Conservation (phyloP, 2,329 filamentous ascomycete genomes). For the Neoascochyta sp. region DNA sequence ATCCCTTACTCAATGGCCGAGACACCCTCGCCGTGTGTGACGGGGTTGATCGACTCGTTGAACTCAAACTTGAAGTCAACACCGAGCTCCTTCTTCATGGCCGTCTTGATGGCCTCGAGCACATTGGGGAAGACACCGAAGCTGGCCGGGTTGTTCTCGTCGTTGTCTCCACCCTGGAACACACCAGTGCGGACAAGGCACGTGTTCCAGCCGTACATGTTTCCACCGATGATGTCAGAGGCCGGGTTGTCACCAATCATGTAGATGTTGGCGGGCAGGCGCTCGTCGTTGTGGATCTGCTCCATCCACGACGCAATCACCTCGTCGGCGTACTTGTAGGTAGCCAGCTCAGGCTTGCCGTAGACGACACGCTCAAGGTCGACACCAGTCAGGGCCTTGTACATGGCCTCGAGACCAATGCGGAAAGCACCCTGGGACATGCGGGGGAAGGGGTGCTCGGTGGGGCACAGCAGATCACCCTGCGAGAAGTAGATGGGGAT, state of each 20-base stretch:
- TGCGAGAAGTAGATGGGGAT: constrained; percentile 74
- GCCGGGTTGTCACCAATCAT: constrained; percentile 75
- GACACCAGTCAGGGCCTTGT: constrained; percentile 64
- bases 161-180: constrained; percentile 72
- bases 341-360: constrained; percentile 70
- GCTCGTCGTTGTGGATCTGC: constrained; percentile 68
- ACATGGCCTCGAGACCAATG: constrained; percentile 70
- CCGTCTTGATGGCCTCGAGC: constrained; percentile 65
- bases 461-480: constrained; percentile 61
- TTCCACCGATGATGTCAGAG: constrained; percentile 70
- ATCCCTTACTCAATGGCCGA: constrained; percentile 54
- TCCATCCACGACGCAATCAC: constrained; percentile 73
- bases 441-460: constrained; percentile 58
- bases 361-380: constrained; percentile 74
- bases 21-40: constrained; percentile 52
- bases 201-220: constrained; percentile 81
- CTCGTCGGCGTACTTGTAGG: constrained; percentile 76
- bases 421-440: constrained; percentile 75
- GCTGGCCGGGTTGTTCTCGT: constrained; percentile 71
- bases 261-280: constrained; percentile 66
- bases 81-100: constrained; percentile 67
- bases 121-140: constrained; percentile 75
- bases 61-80: constrained; percentile 71
- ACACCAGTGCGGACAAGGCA: constrained; percentile 74
- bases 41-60: constrained; percentile 67